Conservation (phyloP, 441 rosid species). For the Macaranga tanarius region DNA sequence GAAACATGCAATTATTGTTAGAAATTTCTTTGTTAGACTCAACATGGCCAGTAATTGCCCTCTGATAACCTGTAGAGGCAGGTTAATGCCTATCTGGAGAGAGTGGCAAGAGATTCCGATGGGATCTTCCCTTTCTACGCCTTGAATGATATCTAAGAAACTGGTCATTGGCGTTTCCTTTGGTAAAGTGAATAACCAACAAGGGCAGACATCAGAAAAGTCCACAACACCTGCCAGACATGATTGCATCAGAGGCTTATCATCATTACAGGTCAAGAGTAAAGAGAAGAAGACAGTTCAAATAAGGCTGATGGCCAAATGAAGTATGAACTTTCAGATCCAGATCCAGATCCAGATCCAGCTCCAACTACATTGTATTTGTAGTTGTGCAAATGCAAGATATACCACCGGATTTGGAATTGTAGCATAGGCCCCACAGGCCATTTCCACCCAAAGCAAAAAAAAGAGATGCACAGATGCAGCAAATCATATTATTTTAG, state of each 20-base stretch:
- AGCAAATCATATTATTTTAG: neutral
- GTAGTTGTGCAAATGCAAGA: neutral
- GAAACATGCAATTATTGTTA: conserved; percentile 15
- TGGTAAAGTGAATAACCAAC: conserved; percentile 97
- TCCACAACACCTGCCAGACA: conserved; percentile 79
- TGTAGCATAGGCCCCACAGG: neutral
- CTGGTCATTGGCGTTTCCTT: conserved; percentile 62
- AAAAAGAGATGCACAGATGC: neutral
- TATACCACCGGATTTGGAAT: neutral
- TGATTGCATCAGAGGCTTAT: neutral
- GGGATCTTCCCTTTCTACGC: neutral
- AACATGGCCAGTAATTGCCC: neutral
- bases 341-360: neutral
- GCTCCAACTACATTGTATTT: too few species aligned
- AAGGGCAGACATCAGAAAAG: conserved; percentile 93
- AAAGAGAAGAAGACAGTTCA: neutral
- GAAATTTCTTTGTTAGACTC: conserved; percentile 24
- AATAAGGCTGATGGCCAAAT: too few species aligned
- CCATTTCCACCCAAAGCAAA: neutral
- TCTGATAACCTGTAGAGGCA: neutral
- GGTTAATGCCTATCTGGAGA: neutral
- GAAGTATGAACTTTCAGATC: neutral
- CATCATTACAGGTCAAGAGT: neutral
- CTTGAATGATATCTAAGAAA: neutral
- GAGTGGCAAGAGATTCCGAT: neutral